A percentile compares a stretch with the other conserved stretches of the same genome.
phyloP scores from a whole-genome alignment of 2,329 filamentous ascomycete genomes.

The Chaetothyriales sp. region DNA sequence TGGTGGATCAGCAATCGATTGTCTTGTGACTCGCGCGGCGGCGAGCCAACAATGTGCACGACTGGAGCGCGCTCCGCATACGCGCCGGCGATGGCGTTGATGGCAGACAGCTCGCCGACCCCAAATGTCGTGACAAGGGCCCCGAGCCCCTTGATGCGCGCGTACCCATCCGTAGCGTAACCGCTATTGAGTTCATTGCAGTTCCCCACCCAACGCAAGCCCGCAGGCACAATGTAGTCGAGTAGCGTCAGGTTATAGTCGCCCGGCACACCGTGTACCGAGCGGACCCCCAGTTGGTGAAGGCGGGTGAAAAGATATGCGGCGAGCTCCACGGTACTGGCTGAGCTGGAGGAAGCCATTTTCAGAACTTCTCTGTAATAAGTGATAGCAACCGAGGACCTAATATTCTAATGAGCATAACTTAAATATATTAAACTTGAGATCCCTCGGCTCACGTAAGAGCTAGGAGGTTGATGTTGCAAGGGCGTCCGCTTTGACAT shows the following conservation, averaged over 20 bases:
- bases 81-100: conserved; percentile 26
- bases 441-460: too few relatives aligned
- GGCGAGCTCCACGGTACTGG: conserved; percentile 29
- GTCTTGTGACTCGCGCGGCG: conserved; percentile 35
- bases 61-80: conserved; percentile 47
- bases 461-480: too few relatives aligned
- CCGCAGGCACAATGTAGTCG: conserved; percentile 43
- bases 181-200: conserved; percentile 50
- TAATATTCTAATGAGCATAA: neutral
- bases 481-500: too few relatives aligned
- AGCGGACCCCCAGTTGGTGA: conserved; percentile 33
- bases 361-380: too few relatives aligned
- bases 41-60: conserved; percentile 48
- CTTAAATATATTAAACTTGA: too few relatives aligned
- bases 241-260: conserved; percentile 33
- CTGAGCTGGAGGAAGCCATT: neutral
- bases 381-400: neutral
- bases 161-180: conserved; percentile 67
- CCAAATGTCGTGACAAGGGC: conserved; percentile 44
- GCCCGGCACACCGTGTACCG: conserved; percentile 40
- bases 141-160: conserved; percentile 37
- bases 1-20: conserved; percentile 28
- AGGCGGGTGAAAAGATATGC: conserved; percentile 39
- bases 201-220: conserved; percentile 46
- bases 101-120: conserved; percentile 37